phyloP scores from a whole-genome alignment of 345 rosid genomes.

The Syzygium jambos region DNA sequence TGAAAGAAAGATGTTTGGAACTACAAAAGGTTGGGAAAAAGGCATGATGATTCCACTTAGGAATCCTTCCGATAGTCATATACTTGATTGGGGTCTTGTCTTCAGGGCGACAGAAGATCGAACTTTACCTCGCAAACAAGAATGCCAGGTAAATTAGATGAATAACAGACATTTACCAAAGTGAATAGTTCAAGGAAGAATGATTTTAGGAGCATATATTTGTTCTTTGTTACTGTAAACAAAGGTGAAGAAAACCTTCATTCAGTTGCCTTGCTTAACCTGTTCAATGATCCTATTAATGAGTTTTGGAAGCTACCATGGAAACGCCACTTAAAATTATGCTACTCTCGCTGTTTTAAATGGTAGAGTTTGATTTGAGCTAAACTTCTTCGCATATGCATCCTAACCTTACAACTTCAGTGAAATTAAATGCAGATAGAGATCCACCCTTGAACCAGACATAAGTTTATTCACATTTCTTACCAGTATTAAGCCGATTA shows the following conservation, averaged over 20 bases:
- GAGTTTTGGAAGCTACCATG: background rate
- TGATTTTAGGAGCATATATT: background rate
- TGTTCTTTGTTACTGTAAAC: background rate
- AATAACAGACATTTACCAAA: too few relatives aligned
- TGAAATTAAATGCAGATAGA: background rate
- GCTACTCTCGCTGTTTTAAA: background rate
- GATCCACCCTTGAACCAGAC: background rate
- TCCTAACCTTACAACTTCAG: background rate
- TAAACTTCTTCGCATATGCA: background rate
- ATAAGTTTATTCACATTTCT: too few relatives aligned
- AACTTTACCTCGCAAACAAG: background rate
- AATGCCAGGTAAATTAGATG: background rate
- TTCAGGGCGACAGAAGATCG: slow-evolving; percentile 10
- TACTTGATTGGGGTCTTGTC: slow-evolving; percentile 2
- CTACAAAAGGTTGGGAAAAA: background rate
- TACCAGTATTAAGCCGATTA: slow-evolving; percentile 56
- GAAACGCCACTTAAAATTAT: background rate
- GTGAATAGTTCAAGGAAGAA: background rate
- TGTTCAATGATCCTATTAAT: background rate
- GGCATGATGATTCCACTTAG: background rate
- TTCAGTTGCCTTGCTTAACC: background rate
- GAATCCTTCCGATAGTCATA: slow-evolving; percentile 9
- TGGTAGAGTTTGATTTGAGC: background rate
- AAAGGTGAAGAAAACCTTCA: background rate
- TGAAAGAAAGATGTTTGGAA: background rate